Percentiles rank a stretch among this genome's conserved stretches.
These are phyloP conservation scores for Rhododendron ferrugineum DNA, from an alignment of 148 eudicot species.

Conservation along the genomic window DNA sequence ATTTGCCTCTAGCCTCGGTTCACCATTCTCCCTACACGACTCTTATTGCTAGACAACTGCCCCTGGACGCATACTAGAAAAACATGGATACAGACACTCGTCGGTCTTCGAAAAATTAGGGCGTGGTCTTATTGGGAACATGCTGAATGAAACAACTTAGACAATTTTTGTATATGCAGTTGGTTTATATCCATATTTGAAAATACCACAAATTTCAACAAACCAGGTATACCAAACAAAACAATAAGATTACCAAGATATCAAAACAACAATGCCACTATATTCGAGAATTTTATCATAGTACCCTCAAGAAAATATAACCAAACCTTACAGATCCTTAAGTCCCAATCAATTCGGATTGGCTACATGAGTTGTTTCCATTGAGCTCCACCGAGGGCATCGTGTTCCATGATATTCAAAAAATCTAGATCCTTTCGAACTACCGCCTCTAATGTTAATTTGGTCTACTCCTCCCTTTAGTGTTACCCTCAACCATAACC, in stretches of 20 bases:
- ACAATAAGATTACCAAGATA: not conserved
- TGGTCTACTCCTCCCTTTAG: not conserved
- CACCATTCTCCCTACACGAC: not conserved
- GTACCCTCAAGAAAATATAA: not conserved
- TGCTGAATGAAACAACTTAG: not conserved
- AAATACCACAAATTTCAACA: not conserved
- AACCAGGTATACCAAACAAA: not conserved
- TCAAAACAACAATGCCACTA: not conserved
- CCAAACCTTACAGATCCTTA: not conserved
- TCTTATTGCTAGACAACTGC: not conserved
- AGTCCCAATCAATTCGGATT: not conserved
- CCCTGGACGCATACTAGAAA: not conserved
- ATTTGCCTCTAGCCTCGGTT: not conserved
- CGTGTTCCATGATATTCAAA: not conserved
- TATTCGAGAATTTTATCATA: not conserved
- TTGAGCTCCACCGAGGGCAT: not conserved
- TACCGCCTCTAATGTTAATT: not conserved
- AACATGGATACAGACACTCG: not conserved
- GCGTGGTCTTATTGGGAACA: not conserved
- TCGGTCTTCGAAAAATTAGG: not conserved
- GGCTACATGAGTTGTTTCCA: not conserved
- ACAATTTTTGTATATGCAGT: not conserved
- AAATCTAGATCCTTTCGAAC: not conserved
- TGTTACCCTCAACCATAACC: not conserved
- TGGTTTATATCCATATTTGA: not conserved